Percentiles rank a stretch among this genome's conserved stretches.
These are phyloP conservation scores for Boletus vermiculosoides DNA, from an alignment of 768 basidiomycete species.

Conservation along the genomic window DNA sequence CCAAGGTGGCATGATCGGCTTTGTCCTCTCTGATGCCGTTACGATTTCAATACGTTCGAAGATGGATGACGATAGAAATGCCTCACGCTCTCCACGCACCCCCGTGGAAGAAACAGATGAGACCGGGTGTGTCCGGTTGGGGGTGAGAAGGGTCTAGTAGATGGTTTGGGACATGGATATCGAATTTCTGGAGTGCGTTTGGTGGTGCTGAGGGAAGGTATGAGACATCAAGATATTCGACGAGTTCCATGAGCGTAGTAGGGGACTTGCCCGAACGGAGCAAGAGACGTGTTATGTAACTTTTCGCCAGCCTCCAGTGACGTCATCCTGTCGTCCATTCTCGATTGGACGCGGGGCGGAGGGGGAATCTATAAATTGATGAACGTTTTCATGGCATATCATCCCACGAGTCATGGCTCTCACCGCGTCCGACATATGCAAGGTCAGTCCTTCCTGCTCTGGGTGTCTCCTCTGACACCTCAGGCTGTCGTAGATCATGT, in stretches of 20 bases:
- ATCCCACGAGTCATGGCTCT: conserved; percentile 56
- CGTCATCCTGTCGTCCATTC: conserved; percentile 31
- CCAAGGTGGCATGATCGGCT: conserved; percentile 52
- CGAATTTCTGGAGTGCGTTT: conserved; percentile 48
- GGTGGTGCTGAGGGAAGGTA: conserved; percentile 33
- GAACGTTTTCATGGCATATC: not conserved
- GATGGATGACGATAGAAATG: not conserved
- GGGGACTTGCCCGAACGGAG: too few relatives aligned
- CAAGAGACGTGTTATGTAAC: not conserved
- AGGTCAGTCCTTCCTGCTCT: conserved; percentile 42
- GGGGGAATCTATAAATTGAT: conserved; percentile 16
- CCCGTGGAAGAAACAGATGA: conserved; percentile 77
- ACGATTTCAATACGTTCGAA: conserved; percentile 4
- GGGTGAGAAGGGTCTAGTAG: not conserved
- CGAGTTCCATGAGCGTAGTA: conserved; percentile 10
- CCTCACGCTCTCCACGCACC: conserved; percentile 81
- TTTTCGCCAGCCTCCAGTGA: conserved; percentile 11
- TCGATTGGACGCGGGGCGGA: not conserved
- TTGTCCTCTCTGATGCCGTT: conserved; percentile 67
- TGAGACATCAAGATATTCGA: conserved; percentile 26
- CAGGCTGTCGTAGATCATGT: conserved; percentile 49
- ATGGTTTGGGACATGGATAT: conserved; percentile 45
- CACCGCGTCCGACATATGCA: conserved; percentile 75
- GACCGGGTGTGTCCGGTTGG: conserved; percentile 25
- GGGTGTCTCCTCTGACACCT: not conserved